Evolutionary conservation across 2,329 filamentous ascomycete genomes (phyloP).

Genomic region (Chaetomium olivaceum): DNA sequence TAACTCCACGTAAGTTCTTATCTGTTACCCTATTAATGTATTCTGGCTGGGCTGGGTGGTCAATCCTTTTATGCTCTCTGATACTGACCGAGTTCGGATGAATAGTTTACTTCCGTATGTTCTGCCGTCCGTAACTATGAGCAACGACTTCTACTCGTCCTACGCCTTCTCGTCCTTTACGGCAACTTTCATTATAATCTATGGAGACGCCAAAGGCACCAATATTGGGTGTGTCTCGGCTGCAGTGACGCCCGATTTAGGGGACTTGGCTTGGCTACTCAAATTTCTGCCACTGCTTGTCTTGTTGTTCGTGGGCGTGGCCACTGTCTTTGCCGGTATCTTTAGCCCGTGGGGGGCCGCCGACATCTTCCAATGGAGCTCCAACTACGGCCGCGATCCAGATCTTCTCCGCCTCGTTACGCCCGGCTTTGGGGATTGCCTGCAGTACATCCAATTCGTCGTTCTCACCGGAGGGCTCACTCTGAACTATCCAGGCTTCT

Average conservation of each 20-base stretch:
- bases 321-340: constrained; percentile 80
- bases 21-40: constrained; percentile 17
- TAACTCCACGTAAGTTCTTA: constrained; percentile 40
- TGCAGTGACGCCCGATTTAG: constrained; percentile 82
- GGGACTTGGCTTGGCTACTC: constrained; percentile 66
- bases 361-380: constrained; percentile 94
- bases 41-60: neutral
- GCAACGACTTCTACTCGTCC: constrained; percentile 73
- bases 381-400: constrained; percentile 92
- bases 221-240: constrained; percentile 78
- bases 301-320: constrained; percentile 75
- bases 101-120: constrained; percentile 37
- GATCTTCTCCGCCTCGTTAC: constrained; percentile 91
- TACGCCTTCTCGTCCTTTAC: constrained; percentile 86
- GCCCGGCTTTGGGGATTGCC: constrained; percentile 91
- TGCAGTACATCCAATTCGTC: constrained; percentile 95
- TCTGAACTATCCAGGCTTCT: constrained; percentile 89
- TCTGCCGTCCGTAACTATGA: constrained; percentile 72
- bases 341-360: constrained; percentile 92
- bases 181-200: constrained; percentile 70
- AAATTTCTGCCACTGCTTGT: constrained; percentile 77
- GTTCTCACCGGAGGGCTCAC: constrained; percentile 84
- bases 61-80: neutral
- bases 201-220: constrained; percentile 65
- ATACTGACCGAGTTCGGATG: constrained; percentile 12